Percentiles rank a stretch among this genome's conserved stretches.
These are phyloP conservation scores for Ceratobasidium sp. DNA, from an alignment of 1,284 basidiomycete species.

Conservation along the genomic window DNA sequence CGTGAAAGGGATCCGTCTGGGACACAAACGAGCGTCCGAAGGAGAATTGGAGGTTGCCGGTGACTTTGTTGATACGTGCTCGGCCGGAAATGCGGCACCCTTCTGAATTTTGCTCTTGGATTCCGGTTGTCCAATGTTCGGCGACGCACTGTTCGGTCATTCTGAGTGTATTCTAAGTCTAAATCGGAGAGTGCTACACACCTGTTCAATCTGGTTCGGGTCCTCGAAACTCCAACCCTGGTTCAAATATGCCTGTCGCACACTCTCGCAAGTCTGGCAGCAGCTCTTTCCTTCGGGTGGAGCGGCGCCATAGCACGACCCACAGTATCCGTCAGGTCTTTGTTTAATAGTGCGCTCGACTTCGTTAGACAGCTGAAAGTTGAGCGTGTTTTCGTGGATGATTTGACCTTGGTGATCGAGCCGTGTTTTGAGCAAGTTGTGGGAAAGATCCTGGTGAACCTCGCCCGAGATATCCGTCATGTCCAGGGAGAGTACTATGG, in stretches of 20 bases:
- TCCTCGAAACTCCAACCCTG: too few species aligned
- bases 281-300: slow-evolving; percentile 82
- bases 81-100: too few species aligned
- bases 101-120: too few species aligned
- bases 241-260: too few species aligned
- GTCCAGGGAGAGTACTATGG: slow-evolving; percentile 92
- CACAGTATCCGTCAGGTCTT: slow-evolving; percentile 81
- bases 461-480: slow-evolving; percentile 99
- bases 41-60: too few species aligned
- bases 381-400: slow-evolving; percentile 66
- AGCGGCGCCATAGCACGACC: slow-evolving; percentile 95
- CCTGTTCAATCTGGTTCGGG: too few species aligned
- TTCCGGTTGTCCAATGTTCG: too few species aligned
- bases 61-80: too few species aligned
- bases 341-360: slow-evolving; percentile 80
- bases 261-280: slow-evolving; percentile 90
- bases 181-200: too few species aligned
- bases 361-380: slow-evolving; percentile 76
- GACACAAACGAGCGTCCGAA: slow-evolving; percentile 84
- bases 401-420: slow-evolving; percentile 72
- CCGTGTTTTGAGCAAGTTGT: slow-evolving; percentile 89
- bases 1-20: slow-evolving; percentile 85
- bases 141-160: too few species aligned
- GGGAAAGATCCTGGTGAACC: slow-evolving; percentile 88
- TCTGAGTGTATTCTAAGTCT: too few species aligned